Conservation (phyloP, 2,329 filamentous ascomycete species). For the Didymella exigua region DNA sequence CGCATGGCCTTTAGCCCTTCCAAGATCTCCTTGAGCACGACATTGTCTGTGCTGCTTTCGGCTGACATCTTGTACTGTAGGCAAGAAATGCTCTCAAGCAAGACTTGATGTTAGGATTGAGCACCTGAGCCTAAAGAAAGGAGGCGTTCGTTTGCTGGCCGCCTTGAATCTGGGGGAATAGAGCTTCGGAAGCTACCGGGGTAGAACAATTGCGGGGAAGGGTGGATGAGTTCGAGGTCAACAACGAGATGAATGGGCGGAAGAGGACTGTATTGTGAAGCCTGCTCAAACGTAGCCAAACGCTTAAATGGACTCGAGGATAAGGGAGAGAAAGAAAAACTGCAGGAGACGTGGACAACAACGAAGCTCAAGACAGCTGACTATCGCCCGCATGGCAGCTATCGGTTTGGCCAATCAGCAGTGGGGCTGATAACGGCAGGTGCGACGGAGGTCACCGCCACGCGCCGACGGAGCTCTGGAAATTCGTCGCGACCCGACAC, state of each 20-base stretch:
- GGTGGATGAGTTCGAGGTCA: background rate
- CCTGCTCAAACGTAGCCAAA: slow-evolving; percentile 12
- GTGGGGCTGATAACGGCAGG: slow-evolving; percentile 43
- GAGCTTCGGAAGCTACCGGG: slow-evolving; percentile 16
- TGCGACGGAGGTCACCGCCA: slow-evolving; percentile 25
- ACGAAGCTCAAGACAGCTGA: slow-evolving; percentile 21
- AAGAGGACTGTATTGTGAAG: slow-evolving; percentile 1
- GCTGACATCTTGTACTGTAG: slow-evolving; percentile 34
- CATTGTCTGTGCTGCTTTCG: slow-evolving; percentile 40
- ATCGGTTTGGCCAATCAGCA: slow-evolving; percentile 27
- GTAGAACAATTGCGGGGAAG: slow-evolving; percentile 18
- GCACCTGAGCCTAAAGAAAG: background rate
- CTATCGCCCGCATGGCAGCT: slow-evolving; percentile 23
- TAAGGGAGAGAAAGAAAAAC: slow-evolving; percentile 13
- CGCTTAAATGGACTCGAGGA: slow-evolving; percentile 16
- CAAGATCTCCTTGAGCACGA: slow-evolving; percentile 61
- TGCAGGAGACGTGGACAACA: slow-evolving; percentile 13
- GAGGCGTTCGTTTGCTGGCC: slow-evolving; percentile 6
- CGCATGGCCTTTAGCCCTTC: slow-evolving; percentile 61
- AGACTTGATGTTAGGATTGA: slow-evolving; percentile 1
- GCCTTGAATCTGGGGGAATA: slow-evolving; percentile 7
- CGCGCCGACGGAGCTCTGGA: slow-evolving; percentile 7
- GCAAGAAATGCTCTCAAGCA: slow-evolving; percentile 8
- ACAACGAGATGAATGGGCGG: background rate
- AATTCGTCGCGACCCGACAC: slow-evolving; percentile 16